Percentiles rank a stretch among this genome's conserved stretches.
Evolutionary conservation across 1,284 basidiomycete species (phyloP).

Genomic region (Porodaedalea pini): DNA sequence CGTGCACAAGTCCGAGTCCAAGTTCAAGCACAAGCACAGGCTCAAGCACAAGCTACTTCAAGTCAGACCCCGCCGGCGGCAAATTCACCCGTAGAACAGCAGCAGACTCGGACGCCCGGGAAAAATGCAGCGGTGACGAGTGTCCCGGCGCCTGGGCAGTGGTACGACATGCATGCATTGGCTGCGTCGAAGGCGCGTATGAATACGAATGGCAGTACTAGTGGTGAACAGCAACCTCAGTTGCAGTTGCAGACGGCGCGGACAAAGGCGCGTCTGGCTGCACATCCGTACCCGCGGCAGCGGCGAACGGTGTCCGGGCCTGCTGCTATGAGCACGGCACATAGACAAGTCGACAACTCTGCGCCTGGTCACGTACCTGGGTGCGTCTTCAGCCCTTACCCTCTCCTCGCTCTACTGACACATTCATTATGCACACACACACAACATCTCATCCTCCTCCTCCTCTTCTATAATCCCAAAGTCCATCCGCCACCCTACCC

Average conservation of each 20-base stretch:
- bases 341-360: neutral
- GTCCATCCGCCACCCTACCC: constrained; percentile 1
- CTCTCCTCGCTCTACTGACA: neutral
- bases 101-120: neutral
- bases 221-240: neutral
- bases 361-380: neutral
- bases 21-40: no score
- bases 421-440: no score
- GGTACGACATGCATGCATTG: constrained; percentile 10
- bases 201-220: neutral
- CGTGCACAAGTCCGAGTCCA: neutral
- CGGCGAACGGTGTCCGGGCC: constrained; percentile 7
- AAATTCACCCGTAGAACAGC: neutral
- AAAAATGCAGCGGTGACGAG: neutral
- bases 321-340: neutral
- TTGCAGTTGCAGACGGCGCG: no score
- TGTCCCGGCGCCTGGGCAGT: neutral
- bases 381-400: constrained; percentile 2
- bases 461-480: neutral
- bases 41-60: neutral
- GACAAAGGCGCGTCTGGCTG: constrained; percentile 4
- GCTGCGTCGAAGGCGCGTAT: neutral
- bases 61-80: neutral
- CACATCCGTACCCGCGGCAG: constrained; percentile 10
- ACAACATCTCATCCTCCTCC: no score